A percentile compares a stretch with the other conserved stretches of the same genome.
phyloP scores from a whole-genome alignment of 257 asterid genomes.

The Pogostemon cablin region DNA sequence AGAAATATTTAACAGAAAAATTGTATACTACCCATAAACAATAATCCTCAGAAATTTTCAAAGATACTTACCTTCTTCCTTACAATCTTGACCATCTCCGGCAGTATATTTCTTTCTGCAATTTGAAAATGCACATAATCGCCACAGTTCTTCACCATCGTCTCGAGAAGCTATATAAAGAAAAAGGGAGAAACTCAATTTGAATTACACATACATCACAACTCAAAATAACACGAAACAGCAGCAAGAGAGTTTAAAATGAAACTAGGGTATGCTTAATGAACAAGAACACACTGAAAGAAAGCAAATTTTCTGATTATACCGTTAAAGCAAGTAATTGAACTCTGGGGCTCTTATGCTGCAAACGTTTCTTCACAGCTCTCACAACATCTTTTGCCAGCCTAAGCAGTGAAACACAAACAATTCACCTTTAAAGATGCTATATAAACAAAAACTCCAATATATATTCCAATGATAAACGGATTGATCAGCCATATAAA shows the following conservation, averaged over 20 bases:
- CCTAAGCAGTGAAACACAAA: slow-evolving; percentile 42
- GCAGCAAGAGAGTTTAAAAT: neutral
- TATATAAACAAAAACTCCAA: slow-evolving; percentile 8
- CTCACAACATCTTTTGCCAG: slow-evolving; percentile 79
- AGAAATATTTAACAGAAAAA: too few species aligned
- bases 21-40: neutral
- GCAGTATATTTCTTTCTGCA: slow-evolving; percentile 81
- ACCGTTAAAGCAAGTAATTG: slow-evolving; percentile 94
- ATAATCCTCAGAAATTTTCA: slow-evolving; percentile 7
- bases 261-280: neutral
- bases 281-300: neutral
- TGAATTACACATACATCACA: neutral
- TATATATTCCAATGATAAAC: neutral
- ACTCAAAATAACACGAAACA: neutral
- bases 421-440: slow-evolving; percentile 25
- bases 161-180: slow-evolving; percentile 77
- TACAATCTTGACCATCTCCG: slow-evolving; percentile 88
- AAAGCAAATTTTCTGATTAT: slow-evolving; percentile 20
- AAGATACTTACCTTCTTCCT: slow-evolving; percentile 69
- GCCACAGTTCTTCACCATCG: slow-evolving; percentile 97
- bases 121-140: slow-evolving; percentile 89
- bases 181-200: slow-evolving; percentile 23
- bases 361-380: slow-evolving; percentile 90
- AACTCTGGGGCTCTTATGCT: slow-evolving; percentile 92
- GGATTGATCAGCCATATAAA: neutral